These are phyloP conservation scores for Trichoderma gracile DNA, from an alignment of 2,329 filamentous ascomycete species.

Conservation along the genomic window DNA sequence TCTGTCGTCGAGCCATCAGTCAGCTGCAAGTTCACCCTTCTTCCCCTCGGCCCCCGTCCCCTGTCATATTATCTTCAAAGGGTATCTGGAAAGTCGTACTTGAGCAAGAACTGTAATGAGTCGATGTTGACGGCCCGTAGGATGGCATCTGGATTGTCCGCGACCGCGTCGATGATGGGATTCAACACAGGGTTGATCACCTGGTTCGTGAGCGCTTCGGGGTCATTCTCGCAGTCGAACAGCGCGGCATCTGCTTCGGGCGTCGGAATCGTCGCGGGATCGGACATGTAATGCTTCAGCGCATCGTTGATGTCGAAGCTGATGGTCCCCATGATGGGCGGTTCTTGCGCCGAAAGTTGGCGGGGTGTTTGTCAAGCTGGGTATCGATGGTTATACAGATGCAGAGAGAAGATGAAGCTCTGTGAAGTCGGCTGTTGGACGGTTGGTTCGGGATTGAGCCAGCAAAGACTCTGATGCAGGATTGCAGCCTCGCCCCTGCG, in stretches of 20 bases:
- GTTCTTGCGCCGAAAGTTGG: conserved; percentile 28
- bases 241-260: conserved; percentile 82
- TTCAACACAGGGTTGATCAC: conserved; percentile 86
- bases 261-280: conserved; percentile 79
- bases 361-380: conserved; percentile 22
- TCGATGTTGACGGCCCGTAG: conserved; percentile 79
- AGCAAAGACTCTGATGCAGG: neutral
- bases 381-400: neutral
- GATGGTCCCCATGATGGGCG: conserved; percentile 66
- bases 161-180: conserved; percentile 87
- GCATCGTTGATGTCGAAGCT: conserved; percentile 96
- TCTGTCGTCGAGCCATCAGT: conserved; percentile 56
- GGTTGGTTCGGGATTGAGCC: neutral
- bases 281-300: conserved; percentile 94
- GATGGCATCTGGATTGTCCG: conserved; percentile 88
- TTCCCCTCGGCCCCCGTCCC: neutral
- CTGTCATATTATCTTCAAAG: no score
- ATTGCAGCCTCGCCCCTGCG: neutral
- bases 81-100: conserved; percentile 67
- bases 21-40: neutral
- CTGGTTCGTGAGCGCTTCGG: conserved; percentile 74
- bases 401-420: neutral
- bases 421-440: neutral
- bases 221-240: conserved; percentile 89
- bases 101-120: conserved; percentile 91